These are phyloP conservation scores for Kandelia obovata DNA, from an alignment of 345 rosid species.

Conservation along the genomic window DNA sequence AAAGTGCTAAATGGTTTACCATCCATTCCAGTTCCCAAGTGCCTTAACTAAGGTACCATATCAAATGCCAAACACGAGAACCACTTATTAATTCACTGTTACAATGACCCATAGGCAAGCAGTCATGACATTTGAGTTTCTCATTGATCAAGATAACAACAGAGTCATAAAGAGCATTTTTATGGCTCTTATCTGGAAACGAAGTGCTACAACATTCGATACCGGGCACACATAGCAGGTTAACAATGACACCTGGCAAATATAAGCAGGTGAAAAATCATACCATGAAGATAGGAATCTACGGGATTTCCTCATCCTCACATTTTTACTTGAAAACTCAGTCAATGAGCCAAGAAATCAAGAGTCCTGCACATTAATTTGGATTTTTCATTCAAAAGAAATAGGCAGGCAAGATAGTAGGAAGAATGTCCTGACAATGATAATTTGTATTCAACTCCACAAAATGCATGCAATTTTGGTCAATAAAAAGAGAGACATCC, in stretches of 20 bases:
- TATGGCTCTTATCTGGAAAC: not conserved
- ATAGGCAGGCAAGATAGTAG: not conserved
- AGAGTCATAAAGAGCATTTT: not conserved
- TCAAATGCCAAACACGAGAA: not conserved
- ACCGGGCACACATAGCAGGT: not conserved
- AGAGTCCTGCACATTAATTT: conserved; percentile 4
- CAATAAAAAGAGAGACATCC: not conserved
- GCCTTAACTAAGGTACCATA: too few relatives aligned
- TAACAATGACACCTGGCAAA: not conserved
- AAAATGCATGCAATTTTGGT: not conserved
- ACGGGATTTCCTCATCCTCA: not conserved
- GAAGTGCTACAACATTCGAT: not conserved
- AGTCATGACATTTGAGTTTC: not conserved
- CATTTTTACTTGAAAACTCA: not conserved
- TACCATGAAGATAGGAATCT: not conserved
- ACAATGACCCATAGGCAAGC: not conserved
- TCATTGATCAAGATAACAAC: not conserved
- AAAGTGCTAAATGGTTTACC: too few relatives aligned
- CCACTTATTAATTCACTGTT: not conserved
- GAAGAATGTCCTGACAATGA: not conserved
- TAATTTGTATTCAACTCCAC: not conserved
- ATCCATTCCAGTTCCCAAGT: too few relatives aligned
- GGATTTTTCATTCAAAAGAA: conserved; percentile 5
- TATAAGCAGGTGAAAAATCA: not conserved
- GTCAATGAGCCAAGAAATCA: not conserved